Evolutionary conservation across 805 yeast genomes (phyloP), one percentile per base, ranked within the genome.

Genomic region (Starmera amethionina): DNA sequence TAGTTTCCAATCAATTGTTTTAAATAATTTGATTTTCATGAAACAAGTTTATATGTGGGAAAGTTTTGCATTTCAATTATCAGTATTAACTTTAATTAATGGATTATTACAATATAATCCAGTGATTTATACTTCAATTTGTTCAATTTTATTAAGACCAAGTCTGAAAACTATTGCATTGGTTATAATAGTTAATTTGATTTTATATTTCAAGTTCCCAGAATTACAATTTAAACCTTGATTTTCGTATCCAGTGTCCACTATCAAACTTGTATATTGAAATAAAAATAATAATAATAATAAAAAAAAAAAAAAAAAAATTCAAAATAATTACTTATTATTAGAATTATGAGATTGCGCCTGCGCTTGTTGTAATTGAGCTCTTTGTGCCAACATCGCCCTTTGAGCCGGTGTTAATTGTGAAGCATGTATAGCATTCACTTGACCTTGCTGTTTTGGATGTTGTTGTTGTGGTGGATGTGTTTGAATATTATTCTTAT

Each of bases 1-100:
- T 36, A 45, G 51, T 1, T 62, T 68, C 42, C 68, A 66, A 43
- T 51, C 55, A 25, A 56, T 54, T 18, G 60, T 69, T 43, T 49
- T 60, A 7, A 46, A 46, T 28, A 49, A 60, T 22, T 41, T 59
- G 30, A 50, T 54, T 46, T 39, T 36, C 8, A 48, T 56, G 7
- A 58, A 45, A 33, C 40, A 36, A 6, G 38, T 31, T 3, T 56
- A 59, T 35, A 31, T 48, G 1, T 64, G 68, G 69, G 63, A 61
- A 42, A 50, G 42, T 16, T 37, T 55, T 22, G 27, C 27, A 22
- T 22, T 22, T 22, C 27, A 22, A 22, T 7, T 22, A 7, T 22
- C 27, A 6, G 9, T 22, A 7, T 22, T 22, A 22, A 22, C 27
- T 22, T 22, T 22, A 22, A 4, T 22, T 22, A 22, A 22, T 22